Percentiles rank a stretch among this genome's conserved stretches.
phyloP scores from a whole-genome alignment of 306 rosid genomes.

The Calophaca sinica region DNA sequence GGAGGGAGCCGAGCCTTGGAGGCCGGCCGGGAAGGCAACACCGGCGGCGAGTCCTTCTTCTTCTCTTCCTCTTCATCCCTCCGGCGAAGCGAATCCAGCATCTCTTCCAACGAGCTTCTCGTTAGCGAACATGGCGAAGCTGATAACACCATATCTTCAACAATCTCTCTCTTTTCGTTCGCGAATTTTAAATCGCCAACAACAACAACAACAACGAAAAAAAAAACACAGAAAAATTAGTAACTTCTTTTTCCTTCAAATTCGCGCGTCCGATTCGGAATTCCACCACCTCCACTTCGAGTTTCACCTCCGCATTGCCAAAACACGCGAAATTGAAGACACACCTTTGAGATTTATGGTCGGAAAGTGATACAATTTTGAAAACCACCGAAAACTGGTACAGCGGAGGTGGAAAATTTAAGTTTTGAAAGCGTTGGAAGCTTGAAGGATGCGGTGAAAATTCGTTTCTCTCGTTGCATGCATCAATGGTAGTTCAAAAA shows the following conservation, averaged over 20 bases:
- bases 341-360: slow-evolving; percentile 34
- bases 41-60: slow-evolving; percentile 92
- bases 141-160: slow-evolving; percentile 69
- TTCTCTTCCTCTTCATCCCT: slow-evolving; percentile 74
- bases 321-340: slow-evolving; percentile 31
- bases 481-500: slow-evolving; percentile 29
- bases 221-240: background rate
- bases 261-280: slow-evolving; percentile 12
- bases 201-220: background rate
- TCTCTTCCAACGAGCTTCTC: slow-evolving; percentile 94
- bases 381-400: background rate
- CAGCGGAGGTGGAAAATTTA: background rate
- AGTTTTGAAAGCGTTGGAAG: slow-evolving; percentile 8
- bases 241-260: slow-evolving; percentile 42
- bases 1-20: slow-evolving; percentile 83
- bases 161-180: too few relatives aligned
- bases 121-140: slow-evolving; percentile 72
- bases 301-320: slow-evolving; percentile 49
- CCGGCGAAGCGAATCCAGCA: slow-evolving; percentile 92
- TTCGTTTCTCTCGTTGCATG: slow-evolving; percentile 21
- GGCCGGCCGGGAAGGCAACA: slow-evolving; percentile 87
- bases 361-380: background rate
- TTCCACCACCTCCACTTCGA: too few relatives aligned
- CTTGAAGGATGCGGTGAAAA: slow-evolving; percentile 13
- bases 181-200: slow-evolving; percentile 22